These are phyloP conservation scores for Leptographium wingfieldii DNA, from an alignment of 2,329 filamentous ascomycete genomes.

Conservation along the genomic window DNA sequence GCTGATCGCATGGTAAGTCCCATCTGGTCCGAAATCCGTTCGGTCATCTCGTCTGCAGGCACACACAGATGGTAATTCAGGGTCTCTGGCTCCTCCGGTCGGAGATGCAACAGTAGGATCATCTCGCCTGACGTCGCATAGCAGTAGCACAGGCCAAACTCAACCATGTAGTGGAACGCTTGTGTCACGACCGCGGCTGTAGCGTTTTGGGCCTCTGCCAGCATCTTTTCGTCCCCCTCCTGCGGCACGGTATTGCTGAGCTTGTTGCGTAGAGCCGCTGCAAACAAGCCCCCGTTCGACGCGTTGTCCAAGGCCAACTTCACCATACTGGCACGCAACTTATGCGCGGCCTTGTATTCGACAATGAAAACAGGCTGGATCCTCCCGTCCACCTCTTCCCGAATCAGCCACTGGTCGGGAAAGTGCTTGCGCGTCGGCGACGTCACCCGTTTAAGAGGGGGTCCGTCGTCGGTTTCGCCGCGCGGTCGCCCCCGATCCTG, in stretches of 20 bases:
- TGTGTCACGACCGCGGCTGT: not conserved
- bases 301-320: not conserved
- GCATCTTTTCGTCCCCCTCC: not conserved
- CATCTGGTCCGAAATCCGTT: not conserved
- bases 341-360: conserved; percentile 7
- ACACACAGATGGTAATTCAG: conserved; percentile 4
- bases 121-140: conserved; percentile 2
- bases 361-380: conserved; percentile 3
- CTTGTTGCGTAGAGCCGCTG: not conserved
- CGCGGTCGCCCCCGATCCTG: not conserved
- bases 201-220: not conserved
- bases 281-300: not conserved
- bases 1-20: not conserved
- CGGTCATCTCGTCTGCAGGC: not conserved
- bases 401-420: conserved; percentile 5
- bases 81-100: not conserved
- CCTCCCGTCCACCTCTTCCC: not conserved
- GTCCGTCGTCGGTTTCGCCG: not conserved
- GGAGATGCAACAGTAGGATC: not conserved
- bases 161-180: conserved; percentile 6
- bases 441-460: not conserved
- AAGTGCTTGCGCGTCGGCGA: not conserved
- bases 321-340: not conserved
- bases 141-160: conserved; percentile 4
- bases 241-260: not conserved